phyloP scores from a whole-genome alignment of 352 stramenopile genomes.

The Blastocystis sp. region DNA sequence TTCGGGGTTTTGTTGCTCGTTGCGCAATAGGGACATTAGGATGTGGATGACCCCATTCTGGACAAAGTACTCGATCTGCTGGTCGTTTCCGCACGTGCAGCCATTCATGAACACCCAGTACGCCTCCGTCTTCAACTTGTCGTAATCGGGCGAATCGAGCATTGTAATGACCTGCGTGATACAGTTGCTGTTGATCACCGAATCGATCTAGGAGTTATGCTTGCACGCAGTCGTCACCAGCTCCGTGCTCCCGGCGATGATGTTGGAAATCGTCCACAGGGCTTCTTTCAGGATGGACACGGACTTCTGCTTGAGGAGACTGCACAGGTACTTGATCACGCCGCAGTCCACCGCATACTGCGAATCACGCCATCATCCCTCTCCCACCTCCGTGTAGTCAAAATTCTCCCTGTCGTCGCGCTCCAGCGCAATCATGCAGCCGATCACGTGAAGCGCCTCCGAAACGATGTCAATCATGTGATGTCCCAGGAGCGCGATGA shows the following conservation, averaged over 20 bases:
- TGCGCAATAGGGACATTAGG: slow-evolving; percentile 84
- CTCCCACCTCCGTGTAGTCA: slow-evolving; percentile 76
- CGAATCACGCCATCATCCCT: background rate
- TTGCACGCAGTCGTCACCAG: slow-evolving; percentile 92
- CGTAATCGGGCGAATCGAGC: slow-evolving; percentile 78
- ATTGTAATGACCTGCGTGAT: background rate
- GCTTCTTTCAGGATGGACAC: slow-evolving; percentile 97
- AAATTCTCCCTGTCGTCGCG: slow-evolving; percentile 70
- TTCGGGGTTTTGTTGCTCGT: slow-evolving; percentile 72
- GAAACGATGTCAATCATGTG: background rate
- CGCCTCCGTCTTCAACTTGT: slow-evolving; percentile 94
- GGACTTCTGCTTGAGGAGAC: slow-evolving; percentile 90
- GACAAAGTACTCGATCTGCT: slow-evolving; percentile 84
- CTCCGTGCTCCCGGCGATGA: slow-evolving; percentile 90
- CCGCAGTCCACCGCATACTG: slow-evolving; percentile 92
- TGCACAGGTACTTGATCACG: slow-evolving; percentile 85
- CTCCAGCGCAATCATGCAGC: slow-evolving; percentile 34
- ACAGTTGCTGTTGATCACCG: slow-evolving; percentile 53
- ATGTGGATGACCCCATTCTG: slow-evolving; percentile 79
- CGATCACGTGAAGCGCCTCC: slow-evolving; percentile 24
- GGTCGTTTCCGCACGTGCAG: slow-evolving; percentile 92
- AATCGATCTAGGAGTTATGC: slow-evolving; percentile 85
- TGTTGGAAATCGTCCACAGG: slow-evolving; percentile 92
- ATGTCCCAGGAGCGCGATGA: slow-evolving; percentile 18
- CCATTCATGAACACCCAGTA: slow-evolving; percentile 97